These are phyloP conservation scores for Tylopilus sp. DNA, from an alignment of 1,284 basidiomycete species.

Conservation along the genomic window DNA sequence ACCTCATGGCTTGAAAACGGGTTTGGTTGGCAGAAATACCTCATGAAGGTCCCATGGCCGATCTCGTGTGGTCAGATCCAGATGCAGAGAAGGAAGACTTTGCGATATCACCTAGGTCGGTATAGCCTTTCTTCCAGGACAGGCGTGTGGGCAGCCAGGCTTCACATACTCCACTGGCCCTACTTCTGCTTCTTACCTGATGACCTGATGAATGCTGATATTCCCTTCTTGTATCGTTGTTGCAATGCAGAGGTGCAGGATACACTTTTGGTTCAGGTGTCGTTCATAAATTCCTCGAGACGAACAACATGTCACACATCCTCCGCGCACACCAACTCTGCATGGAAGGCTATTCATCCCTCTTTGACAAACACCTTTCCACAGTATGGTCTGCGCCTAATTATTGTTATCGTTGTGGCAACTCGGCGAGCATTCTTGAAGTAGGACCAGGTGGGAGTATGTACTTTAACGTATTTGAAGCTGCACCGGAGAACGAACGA, in stretches of 20 bases:
- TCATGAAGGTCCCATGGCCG: conserved; percentile 99
- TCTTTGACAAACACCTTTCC: conserved; percentile 92
- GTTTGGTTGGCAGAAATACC: conserved; percentile 74
- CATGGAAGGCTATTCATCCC: conserved; percentile 96
- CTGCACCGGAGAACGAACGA: conserved; percentile 95
- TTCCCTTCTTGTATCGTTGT: not conserved
- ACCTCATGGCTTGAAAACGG: conserved; percentile 21
- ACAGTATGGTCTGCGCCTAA: conserved; percentile 99
- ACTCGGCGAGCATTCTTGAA: conserved; percentile 94
- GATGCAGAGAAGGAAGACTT: conserved; percentile 99
- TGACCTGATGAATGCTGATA: conserved; percentile 9
- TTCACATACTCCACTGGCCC: conserved; percentile 15
- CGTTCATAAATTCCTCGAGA: conserved; percentile 94
- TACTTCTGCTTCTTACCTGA: conserved; percentile 3
- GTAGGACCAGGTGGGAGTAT: conserved; percentile 86
- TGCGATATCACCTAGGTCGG: conserved; percentile 92
- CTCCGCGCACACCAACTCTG: conserved; percentile 97
- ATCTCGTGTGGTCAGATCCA: conserved; percentile 99
- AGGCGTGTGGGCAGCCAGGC: conserved; percentile 11
- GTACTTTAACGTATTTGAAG: conserved; percentile 98
- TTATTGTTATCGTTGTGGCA: conserved; percentile 97
- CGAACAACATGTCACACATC: conserved; percentile 96
- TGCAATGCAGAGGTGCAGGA: conserved; percentile 76
- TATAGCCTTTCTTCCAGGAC: conserved; percentile 11
- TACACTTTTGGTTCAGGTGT: conserved; percentile 99